These are phyloP conservation scores for Cladorrhinum sp. DNA, from an alignment of 2,329 filamentous ascomycete species.

Conservation along the genomic window DNA sequence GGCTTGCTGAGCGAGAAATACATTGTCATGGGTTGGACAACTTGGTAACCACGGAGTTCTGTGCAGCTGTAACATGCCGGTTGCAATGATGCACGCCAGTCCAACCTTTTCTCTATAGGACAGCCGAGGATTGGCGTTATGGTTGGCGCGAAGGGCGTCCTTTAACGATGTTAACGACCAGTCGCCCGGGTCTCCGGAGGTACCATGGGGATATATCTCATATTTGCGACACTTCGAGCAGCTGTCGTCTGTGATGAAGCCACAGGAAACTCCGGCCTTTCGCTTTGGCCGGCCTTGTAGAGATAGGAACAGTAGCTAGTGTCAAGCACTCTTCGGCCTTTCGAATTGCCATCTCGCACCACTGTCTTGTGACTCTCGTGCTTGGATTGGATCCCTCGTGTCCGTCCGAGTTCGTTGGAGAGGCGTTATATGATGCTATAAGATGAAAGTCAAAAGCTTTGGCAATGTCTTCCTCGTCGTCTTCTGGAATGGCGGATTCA, in stretches of 20 bases:
- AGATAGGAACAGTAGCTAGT: neutral
- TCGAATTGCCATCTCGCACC: conserved; percentile 1
- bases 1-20: conserved; percentile 19
- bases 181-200: neutral
- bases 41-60: conserved; percentile 26
- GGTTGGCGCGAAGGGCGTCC: conserved; percentile 6
- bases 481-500: conserved; percentile 9
- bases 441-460: neutral
- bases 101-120: conserved; percentile 16
- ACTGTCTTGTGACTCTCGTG: neutral
- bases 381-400: neutral
- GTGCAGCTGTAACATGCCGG: conserved; percentile 27
- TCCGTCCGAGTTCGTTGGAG: neutral
- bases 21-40: conserved; percentile 13
- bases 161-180: conserved; percentile 12
- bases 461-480: conserved; percentile 23
- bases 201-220: neutral
- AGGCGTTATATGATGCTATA: neutral
- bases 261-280: neutral
- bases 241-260: neutral
- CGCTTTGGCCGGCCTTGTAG: neutral
- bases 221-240: neutral
- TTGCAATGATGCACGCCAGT: conserved; percentile 20
- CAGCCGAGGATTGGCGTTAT: neutral
- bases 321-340: neutral